Evolutionary conservation across 768 basidiomycete genomes (phyloP).

Genomic region (Paxillus ammoniavirescens): DNA sequence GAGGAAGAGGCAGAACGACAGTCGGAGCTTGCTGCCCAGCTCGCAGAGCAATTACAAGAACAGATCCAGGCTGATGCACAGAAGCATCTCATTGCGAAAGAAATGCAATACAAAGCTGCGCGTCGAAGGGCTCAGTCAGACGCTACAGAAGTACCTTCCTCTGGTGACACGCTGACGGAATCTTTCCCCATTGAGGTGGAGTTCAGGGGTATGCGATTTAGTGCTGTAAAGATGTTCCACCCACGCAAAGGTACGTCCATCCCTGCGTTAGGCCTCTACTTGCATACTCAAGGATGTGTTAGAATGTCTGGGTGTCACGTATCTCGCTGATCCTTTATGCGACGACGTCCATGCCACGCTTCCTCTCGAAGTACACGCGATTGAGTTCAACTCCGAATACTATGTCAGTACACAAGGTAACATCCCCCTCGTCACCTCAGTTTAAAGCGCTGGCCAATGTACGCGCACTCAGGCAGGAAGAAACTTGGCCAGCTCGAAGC

Average conservation of each 20-base stretch:
- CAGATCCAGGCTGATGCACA: constrained; percentile 67
- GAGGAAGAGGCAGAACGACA: constrained; percentile 54
- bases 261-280: background rate
- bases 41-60: constrained; percentile 60
- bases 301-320: constrained; percentile 67
- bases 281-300: background rate
- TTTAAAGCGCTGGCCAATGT: background rate
- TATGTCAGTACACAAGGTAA: constrained; percentile 65
- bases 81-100: constrained; percentile 44
- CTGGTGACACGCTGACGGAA: constrained; percentile 55
- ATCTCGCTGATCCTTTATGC: constrained; percentile 73
- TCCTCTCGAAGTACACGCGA: constrained; percentile 65
- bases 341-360: constrained; percentile 58
- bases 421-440: background rate
- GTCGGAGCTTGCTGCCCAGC: constrained; percentile 47
- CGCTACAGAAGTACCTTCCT: constrained; percentile 59
- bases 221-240: constrained; percentile 68
- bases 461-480: constrained; percentile 47
- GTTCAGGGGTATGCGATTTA: constrained; percentile 59
- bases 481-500: constrained; percentile 66
- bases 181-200: constrained; percentile 57
- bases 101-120: constrained; percentile 49
- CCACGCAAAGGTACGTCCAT: constrained; percentile 56
- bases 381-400: constrained; percentile 67
- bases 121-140: constrained; percentile 69